Conservation (phyloP, 257 asterid species). For the Penstemon newberryi region DNA sequence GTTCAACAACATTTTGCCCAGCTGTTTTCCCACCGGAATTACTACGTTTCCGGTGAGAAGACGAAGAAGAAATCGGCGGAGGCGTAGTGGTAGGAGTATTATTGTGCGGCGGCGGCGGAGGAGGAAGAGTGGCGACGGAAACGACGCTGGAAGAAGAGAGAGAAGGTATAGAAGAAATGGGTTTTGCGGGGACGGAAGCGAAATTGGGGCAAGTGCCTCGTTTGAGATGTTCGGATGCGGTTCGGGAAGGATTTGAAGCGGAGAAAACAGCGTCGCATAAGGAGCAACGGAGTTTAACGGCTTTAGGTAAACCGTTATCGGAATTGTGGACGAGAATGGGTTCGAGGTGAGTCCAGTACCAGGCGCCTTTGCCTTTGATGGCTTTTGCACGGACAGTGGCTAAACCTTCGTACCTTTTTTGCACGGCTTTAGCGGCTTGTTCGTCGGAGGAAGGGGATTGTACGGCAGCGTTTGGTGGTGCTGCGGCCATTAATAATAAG, state of each 20-base stretch:
- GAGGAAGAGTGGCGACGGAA: constrained; percentile 17
- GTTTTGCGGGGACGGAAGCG: constrained; percentile 47
- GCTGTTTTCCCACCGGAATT: constrained; percentile 32
- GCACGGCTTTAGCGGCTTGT: constrained; percentile 74
- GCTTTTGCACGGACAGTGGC: constrained; percentile 88
- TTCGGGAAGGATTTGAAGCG: constrained; percentile 93
- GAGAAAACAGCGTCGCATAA: constrained; percentile 95
- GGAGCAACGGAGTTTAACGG: constrained; percentile 87
- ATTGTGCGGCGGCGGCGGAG: neutral
- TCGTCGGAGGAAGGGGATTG: constrained; percentile 53
- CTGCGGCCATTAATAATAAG: constrained; percentile 50
- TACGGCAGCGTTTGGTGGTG: constrained; percentile 44
- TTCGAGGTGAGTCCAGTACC: constrained; percentile 99
- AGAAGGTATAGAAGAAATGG: constrained; percentile 63
- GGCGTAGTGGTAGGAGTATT: neutral
- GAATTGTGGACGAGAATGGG: constrained; percentile 78
- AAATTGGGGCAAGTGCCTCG: constrained; percentile 95
- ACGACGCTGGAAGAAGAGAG: constrained; percentile 22
- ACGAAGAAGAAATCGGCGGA: neutral
- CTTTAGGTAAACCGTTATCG: constrained; percentile 79
- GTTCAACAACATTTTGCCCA: constrained; percentile 69
- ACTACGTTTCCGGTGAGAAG: constrained; percentile 18
- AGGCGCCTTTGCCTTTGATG: constrained; percentile 92
- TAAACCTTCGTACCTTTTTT: constrained; percentile 83
- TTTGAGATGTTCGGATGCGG: constrained; percentile 97